Evolutionary conservation across 2,329 filamentous ascomycete genomes (phyloP), one percentile per base, ranked within the genome.

Genomic region (Aspergillus versicolor): DNA sequence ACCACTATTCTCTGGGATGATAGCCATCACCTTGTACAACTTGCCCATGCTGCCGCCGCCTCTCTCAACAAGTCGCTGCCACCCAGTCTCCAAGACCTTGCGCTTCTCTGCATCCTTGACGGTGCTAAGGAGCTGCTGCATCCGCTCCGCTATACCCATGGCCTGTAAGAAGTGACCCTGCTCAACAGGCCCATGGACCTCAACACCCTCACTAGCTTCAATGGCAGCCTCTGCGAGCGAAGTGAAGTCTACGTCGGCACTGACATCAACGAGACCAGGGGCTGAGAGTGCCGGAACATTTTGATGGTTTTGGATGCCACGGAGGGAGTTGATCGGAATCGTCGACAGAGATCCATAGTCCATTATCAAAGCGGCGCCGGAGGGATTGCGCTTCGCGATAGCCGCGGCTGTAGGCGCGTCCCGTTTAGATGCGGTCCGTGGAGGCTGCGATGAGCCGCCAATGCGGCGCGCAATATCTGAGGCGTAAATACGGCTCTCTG

Each of bases 211-310:
- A 63, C 88, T 92, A 0, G 90, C 89, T 40, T 83, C 78, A 45
- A 90, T 82, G 0, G 92, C 92, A 1, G 89, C 82, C 70, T 97
- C 92, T 0, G 92, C 92, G 1, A 99, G 78, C 11, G 88, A 91
- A 0, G 85, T 84, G 70, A 99, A 99, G 73, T 99, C 94, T 1
- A 99, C 94, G 70, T 99, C 93, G 0, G 90, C 93, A 63, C 88
- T 92, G 21, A 99, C 80, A 70, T 99, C 94, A 3, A 95, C 92
- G 24, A 88, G 83, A 0, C 94, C 94, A 0, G 94, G 90, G 5
- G 85, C 81, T 1, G 84, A 81, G 67, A 99, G 91, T 4, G 94
- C 91, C 21, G 87, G 92, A 45, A 96, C 89, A 22, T 83, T 81
- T 22, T 81, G 79, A 76, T 99, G 94, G 13, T 82, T 79, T 37